Evolutionary conservation across 1,139 yeast genomes (phyloP).

Genomic region (Saccharomyces hybrid): DNA sequence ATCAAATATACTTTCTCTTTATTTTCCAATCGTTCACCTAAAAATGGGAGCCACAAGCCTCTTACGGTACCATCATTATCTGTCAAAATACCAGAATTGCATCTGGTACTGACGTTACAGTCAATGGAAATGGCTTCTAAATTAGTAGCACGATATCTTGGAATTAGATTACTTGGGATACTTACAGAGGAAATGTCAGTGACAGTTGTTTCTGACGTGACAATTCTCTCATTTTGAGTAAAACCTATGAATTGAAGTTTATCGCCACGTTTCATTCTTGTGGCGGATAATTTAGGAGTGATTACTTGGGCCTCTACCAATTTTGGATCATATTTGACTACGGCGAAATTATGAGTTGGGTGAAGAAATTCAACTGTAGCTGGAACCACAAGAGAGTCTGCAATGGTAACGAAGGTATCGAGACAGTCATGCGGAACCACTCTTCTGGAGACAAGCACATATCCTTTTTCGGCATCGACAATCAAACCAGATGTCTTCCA

Average conservation of each 20-base stretch:
- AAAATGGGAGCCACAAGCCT: conserved; percentile 75
- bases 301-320: conserved; percentile 54
- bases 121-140: conserved; percentile 72
- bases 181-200: conserved; percentile 69
- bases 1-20: conserved; percentile 59
- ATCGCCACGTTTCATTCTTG: conserved; percentile 67
- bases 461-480: conserved; percentile 72
- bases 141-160: conserved; percentile 81
- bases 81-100: conserved; percentile 75
- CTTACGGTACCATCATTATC: conserved; percentile 71
- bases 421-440: conserved; percentile 80
- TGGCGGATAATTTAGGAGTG: conserved; percentile 55
- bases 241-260: conserved; percentile 71
- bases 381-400: conserved; percentile 77
- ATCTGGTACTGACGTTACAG: conserved; percentile 62
- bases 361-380: conserved; percentile 78
- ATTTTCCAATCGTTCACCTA: conserved; percentile 60
- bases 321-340: conserved; percentile 73
- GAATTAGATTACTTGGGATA: conserved; percentile 64
- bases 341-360: conserved; percentile 81
- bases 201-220: conserved; percentile 68
- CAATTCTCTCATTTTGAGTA: conserved; percentile 61
- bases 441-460: conserved; percentile 69
- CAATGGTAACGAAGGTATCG: conserved; percentile 71
- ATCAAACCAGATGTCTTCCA: conserved; percentile 70